phyloP scores from a whole-genome alignment of 2,329 filamentous ascomycete species.

The Ophiosphaerella herpotricha region DNA sequence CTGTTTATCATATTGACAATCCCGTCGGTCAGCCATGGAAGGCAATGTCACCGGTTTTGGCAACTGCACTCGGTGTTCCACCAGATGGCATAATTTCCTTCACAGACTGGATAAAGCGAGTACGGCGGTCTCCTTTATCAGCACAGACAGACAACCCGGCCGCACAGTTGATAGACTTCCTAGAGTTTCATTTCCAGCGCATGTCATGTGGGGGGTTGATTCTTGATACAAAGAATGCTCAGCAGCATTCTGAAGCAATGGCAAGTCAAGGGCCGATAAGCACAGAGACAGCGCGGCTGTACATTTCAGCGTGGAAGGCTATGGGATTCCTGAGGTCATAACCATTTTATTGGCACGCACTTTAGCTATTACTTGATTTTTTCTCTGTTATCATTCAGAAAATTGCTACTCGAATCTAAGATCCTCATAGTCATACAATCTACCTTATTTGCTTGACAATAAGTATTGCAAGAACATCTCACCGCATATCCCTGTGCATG shows the following conservation, averaged over 20 bases:
- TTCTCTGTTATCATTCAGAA: too few relatives aligned
- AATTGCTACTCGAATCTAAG: too few relatives aligned
- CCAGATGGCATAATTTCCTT: slow-evolving; percentile 44
- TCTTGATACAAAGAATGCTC: slow-evolving; percentile 43
- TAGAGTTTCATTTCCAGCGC: slow-evolving; percentile 42
- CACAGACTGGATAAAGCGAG: slow-evolving; percentile 47
- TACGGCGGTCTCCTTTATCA: slow-evolving; percentile 23
- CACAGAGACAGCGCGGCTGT: slow-evolving; percentile 8
- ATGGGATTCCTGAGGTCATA: slow-evolving; percentile 4
- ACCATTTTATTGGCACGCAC: too few relatives aligned
- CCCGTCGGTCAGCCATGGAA: slow-evolving; percentile 50
- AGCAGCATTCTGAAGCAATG: slow-evolving; percentile 47
- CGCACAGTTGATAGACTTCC: slow-evolving; percentile 36
- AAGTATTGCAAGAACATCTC: too few relatives aligned
- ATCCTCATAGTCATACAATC: too few relatives aligned
- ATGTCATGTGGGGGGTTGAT: slow-evolving; percentile 55
- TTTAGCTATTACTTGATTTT: too few relatives aligned
- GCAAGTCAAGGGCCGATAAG: slow-evolving; percentile 12
- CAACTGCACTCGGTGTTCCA: slow-evolving; percentile 32
- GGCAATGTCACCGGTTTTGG: slow-evolving; percentile 43
- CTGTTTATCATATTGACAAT: slow-evolving; percentile 55
- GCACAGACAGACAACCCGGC: slow-evolving; percentile 39
- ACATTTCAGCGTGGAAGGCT: slow-evolving; percentile 12
- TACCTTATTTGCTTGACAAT: too few relatives aligned
- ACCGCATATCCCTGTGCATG: too few relatives aligned